phyloP scores from a whole-genome alignment of 208 protist species.

The Leishmania tarentolae region DNA sequence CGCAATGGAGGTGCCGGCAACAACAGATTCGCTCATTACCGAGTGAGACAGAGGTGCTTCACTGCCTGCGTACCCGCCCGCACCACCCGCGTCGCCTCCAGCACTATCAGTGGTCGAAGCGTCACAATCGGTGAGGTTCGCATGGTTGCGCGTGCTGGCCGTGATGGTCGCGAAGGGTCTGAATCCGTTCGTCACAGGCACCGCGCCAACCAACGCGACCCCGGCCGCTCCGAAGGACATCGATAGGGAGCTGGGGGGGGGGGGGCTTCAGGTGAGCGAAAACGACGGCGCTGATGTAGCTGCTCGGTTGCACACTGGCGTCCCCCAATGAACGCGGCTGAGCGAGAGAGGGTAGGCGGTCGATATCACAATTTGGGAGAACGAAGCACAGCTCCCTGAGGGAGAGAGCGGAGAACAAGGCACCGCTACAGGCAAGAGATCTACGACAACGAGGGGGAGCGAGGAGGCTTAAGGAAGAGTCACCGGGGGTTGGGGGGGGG shows the following conservation, averaged over 20 bases:
- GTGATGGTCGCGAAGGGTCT: background rate
- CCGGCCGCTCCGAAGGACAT: constrained; percentile 1
- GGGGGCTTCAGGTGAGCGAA: background rate
- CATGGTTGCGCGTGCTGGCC: background rate
- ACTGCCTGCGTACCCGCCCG: background rate
- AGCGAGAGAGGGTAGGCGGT: background rate
- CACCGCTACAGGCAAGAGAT: background rate
- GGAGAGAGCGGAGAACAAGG: background rate
- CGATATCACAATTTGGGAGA: background rate
- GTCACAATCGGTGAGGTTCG: background rate
- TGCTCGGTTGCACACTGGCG: background rate
- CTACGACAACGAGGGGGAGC: background rate
- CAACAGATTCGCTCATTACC: background rate
- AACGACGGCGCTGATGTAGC: background rate
- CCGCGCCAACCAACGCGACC: background rate
- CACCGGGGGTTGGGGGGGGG: background rate
- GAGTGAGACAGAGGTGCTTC: background rate
- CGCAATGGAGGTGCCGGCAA: background rate
- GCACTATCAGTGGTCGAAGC: too few relatives aligned
- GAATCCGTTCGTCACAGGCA: background rate
- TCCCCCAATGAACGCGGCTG: background rate
- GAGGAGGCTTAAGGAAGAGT: background rate
- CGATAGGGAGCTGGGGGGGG: background rate
- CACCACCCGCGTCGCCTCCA: background rate
- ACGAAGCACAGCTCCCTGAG: background rate